Percentiles rank a stretch among this genome's conserved stretches.
Evolutionary conservation across 352 stramenopile species (phyloP).

Genomic region (Phytophthora uliginosa): DNA sequence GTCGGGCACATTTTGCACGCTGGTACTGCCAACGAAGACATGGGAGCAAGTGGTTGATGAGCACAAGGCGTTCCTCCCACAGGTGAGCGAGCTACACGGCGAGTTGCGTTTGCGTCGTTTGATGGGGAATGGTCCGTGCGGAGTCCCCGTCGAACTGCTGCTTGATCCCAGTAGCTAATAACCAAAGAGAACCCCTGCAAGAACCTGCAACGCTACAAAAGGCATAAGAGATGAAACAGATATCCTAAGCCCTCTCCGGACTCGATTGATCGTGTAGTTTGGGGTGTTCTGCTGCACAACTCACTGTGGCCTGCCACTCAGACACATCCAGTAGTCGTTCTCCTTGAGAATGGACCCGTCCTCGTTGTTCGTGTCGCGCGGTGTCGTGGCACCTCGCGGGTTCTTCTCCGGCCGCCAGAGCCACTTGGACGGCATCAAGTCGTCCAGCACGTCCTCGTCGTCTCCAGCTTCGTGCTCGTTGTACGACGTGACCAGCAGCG

Average conservation of each 20-base stretch:
- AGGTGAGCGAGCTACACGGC: slow-evolving; percentile 53
- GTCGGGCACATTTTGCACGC: slow-evolving; percentile 81
- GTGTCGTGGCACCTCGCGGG: slow-evolving; percentile 47
- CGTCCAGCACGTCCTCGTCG: slow-evolving; percentile 81
- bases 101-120: slow-evolving; percentile 70
- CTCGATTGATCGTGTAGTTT: slow-evolving; percentile 17
- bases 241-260: not conserved
- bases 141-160: slow-evolving; percentile 49
- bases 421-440: slow-evolving; percentile 59
- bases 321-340: slow-evolving; percentile 89
- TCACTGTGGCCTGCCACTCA: slow-evolving; percentile 41
- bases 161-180: slow-evolving; percentile 38
- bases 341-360: slow-evolving; percentile 71
- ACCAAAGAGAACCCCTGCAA: not conserved
- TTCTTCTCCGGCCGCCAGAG: slow-evolving; percentile 85
- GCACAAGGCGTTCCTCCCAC: slow-evolving; percentile 50
- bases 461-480: slow-evolving; percentile 85
- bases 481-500: slow-evolving; percentile 87
- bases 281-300: slow-evolving; percentile 1
- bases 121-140: slow-evolving; percentile 58
- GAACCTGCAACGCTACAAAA: slow-evolving; percentile 1
- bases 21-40: slow-evolving; percentile 60
- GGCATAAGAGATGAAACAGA: slow-evolving; percentile 19
- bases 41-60: slow-evolving; percentile 59
- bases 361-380: slow-evolving; percentile 67